Evolutionary conservation across 768 basidiomycete genomes (phyloP), one percentile per base, ranked within the genome.

Genomic region (Kwoniella sp.): DNA sequence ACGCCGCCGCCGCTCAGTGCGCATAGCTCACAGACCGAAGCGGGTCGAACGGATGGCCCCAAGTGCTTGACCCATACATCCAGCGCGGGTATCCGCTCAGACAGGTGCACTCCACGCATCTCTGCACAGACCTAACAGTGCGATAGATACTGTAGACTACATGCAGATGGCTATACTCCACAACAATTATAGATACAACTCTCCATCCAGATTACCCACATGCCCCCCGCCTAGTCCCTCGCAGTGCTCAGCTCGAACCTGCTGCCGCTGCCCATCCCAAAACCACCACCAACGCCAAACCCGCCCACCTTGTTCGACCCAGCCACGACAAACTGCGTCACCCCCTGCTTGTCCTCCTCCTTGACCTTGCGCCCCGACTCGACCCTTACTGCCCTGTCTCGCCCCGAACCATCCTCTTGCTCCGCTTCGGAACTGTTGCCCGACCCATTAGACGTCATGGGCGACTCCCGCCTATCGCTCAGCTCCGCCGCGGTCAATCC

Each of bases 201-300:
- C n/a, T n/a, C n/a, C n/a, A n/a, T n/a, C n/a, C n/a, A n/a, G n/a
- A n/a, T n/a, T n/a, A n/a, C n/a, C n/a, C n/a, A n/a, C n/a, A n/a
- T n/a, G n/a, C 44, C 5, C 39, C 7, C 14, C 33, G 11, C 12
- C 25, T 32, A 51, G 4, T 42, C 50, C 41, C 50, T 42, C 12
- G 40, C 50, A 20, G 50, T 51, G 17, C 39, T 42, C 20, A 44
- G 17, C 31, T 41, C 50, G 23, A 51, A 51, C 14, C 50, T 42
- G 20, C 31, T 34, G 5, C 50, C 50, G 29, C 39, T 51, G 5
- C 50, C 50, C 25, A 37, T 37, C 11, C 43, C 27, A 26, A 33
- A 31, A 7, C 38, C 38, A 25, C 38, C 32, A 31, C 39, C 40
- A 23, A 41, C 5, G 26, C 43, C 43, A 14, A n/a, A n/a, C n/a